Evolutionary conservation across 768 basidiomycete genomes (phyloP), one percentile per base, ranked within the genome.

Genomic region (Austroboletus festivus): DNA sequence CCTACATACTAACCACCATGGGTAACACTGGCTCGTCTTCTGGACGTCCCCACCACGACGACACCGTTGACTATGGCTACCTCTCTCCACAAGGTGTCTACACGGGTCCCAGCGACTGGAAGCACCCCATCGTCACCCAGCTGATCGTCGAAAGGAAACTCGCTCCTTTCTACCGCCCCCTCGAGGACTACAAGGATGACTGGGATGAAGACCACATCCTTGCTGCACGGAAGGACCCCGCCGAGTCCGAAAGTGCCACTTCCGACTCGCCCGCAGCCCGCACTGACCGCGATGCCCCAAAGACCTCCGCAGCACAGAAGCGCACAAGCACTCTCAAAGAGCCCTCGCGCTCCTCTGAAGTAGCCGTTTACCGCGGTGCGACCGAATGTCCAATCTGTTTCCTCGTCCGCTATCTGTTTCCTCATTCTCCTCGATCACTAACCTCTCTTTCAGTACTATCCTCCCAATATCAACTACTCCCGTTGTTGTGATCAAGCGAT

Each of bases 301-400:
- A 46, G 48, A 54, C 63, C 11, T 45, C 57, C 74, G 41, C 51
- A 13, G 38, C 50, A 21, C 79, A 65, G 51, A 88, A 81, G 65
- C 82, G 85, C 13, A 71, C 80, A 18, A 71, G 74, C 50, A 53
- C 71, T 34, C 65, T 73, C 52, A 93, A 86, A 70, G 89, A 92
- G 43, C 76, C 80, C 18, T 70, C 73, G 6, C 83, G 79, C 54
- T 66, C 56, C 54, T 79, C 84, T 47, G 93, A 94, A 63, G 89
- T 85, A 35, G 79, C 83, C 51, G 74, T 94, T 28, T 97, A 95
- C 70, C 73, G 81, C 52, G 83, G 83, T 23, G 91, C 93, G 16
- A 75, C 85, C 16, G 96, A 99, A 65, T 99, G 96, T 74, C 96
- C 96, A 20, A 96, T 99, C 52, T 99, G 94, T 71, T 97, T 98